Base-by-base conservation (phyloP, 345 rosid species). In the Orychophragmus violaceus region DNA sequence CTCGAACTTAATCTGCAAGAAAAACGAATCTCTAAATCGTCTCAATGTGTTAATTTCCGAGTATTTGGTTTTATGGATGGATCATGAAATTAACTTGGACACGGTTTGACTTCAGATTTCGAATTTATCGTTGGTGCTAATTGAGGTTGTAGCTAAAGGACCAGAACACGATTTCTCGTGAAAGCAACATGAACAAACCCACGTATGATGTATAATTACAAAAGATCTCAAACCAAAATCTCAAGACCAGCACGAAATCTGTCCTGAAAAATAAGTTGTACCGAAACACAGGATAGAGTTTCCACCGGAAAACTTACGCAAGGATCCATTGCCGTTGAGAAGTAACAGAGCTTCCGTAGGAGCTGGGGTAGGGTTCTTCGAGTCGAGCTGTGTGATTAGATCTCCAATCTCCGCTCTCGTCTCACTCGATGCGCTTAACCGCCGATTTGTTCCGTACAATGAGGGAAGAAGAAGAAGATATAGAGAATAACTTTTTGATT, bases 271-370 rank as follows among this genome's bases (percentile, higher is more conserved):
- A 13, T 17, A 45, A 42, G 28, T 59, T 22, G 5, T 19, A 42
- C n/a, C 25, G 24, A 45, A 19, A 25, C 24, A 32, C 46, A 14
- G 5, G 3, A 8, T 32, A 0, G 23, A 33, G 68, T 64, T 35
- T 24, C 2, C 11, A 35, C 5, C 19, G 35, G 53, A 23, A 27
- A 35, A 64, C 91, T 80, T 84, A 92, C 98, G 81, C 87, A 37
- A 92, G 95, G 76, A 89, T 82, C 98, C 98, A 89, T 74, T 92
- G 59, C 93, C 98, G 61, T 92, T 84, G 80, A 92, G 91, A 53
- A 82, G 80, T 71, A 83, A 51, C 68, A 89, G 72, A 28, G 96
- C 91, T 29, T 89, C 90, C 5, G 96, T 92, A 0, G 98, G 96
- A 1, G 89, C 91, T 4, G 97, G 83, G 0, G 87, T 89, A 21